A percentile compares a stretch with the other conserved stretches of the same genome.
phyloP scores from a whole-genome alignment of 2,329 filamentous ascomycete genomes.

The Sclerotinia minor region DNA sequence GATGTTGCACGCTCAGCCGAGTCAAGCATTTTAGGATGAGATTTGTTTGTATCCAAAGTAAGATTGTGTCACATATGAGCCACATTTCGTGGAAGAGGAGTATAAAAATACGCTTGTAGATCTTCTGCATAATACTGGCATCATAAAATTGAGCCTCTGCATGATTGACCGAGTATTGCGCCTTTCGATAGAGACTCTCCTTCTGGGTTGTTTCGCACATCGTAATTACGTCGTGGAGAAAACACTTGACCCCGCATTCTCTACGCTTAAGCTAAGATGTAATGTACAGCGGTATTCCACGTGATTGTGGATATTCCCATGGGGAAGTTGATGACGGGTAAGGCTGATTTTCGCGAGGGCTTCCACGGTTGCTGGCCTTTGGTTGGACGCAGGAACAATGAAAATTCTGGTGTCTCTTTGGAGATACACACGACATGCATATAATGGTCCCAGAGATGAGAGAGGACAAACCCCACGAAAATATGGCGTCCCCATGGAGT shows the following conservation, averaged over 20 bases:
- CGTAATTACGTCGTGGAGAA: not conserved
- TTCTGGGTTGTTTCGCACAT: not conserved
- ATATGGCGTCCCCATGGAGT: conserved; percentile 8
- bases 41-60: conserved; percentile 1
- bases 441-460: not conserved
- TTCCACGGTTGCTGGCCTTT: conserved; percentile 15
- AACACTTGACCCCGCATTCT: not conserved
- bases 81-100: conserved; percentile 13
- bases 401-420: conserved; percentile 1
- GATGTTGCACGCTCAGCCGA: conserved; percentile 13
- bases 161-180: conserved; percentile 19
- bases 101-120: conserved; percentile 10
- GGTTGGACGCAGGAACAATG: conserved; percentile 21
- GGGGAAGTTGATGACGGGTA: conserved; percentile 13
- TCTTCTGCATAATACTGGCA: conserved; percentile 21
- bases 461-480: not conserved
- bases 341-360: conserved; percentile 23
- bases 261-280: conserved; percentile 1
- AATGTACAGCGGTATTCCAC: not conserved
- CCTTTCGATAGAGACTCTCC: conserved; percentile 8
- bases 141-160: conserved; percentile 22
- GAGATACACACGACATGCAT: conserved; percentile 15
- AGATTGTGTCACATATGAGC: conserved; percentile 18
- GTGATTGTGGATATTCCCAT: not conserved
- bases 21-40: not conserved